A percentile compares a stretch with the other conserved stretches of the same genome.
These are phyloP conservation scores for Aureococcus anophagefferens DNA, from an alignment of 108 stramenopile species.

Conservation along the genomic window DNA sequence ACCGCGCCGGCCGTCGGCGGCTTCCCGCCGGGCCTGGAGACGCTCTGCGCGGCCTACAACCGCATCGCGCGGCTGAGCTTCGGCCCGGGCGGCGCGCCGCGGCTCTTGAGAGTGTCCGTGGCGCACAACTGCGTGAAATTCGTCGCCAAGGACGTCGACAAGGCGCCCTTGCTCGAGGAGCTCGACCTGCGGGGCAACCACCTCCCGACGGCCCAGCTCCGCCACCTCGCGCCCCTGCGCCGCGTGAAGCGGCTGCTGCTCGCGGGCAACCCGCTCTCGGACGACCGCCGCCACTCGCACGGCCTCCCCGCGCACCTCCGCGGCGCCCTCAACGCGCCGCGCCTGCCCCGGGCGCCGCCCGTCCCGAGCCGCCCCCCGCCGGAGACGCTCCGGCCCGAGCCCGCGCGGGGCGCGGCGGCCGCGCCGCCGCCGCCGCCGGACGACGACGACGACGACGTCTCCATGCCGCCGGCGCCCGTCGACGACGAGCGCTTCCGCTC, in stretches of 20 bases:
- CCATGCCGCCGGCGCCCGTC: too few species aligned
- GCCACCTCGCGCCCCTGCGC: background rate
- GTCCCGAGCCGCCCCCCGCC: too few species aligned
- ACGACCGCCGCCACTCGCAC: too few species aligned
- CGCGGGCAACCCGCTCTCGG: background rate
- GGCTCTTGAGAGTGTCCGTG: background rate
- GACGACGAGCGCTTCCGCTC: too few species aligned
- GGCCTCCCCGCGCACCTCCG: too few species aligned
- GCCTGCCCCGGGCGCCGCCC: too few species aligned
- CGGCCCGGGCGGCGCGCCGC: background rate
- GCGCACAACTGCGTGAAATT: background rate
- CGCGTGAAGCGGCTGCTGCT: background rate
- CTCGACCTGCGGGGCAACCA: background rate
- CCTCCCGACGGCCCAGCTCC: background rate
- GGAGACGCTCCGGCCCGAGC: too few species aligned
- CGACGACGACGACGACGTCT: too few species aligned
- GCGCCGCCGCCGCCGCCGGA: too few species aligned
- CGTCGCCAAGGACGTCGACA: background rate
- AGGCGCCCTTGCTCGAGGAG: background rate
- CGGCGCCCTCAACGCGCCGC: too few species aligned
- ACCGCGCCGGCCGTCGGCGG: background rate
- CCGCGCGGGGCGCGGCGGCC: too few species aligned
- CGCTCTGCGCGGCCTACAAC: background rate
- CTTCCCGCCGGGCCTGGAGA: background rate
- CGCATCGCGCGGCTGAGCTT: background rate